Conservation (phyloP, 2,329 filamentous ascomycete genomes). For the Mycosphaerella arachidis region DNA sequence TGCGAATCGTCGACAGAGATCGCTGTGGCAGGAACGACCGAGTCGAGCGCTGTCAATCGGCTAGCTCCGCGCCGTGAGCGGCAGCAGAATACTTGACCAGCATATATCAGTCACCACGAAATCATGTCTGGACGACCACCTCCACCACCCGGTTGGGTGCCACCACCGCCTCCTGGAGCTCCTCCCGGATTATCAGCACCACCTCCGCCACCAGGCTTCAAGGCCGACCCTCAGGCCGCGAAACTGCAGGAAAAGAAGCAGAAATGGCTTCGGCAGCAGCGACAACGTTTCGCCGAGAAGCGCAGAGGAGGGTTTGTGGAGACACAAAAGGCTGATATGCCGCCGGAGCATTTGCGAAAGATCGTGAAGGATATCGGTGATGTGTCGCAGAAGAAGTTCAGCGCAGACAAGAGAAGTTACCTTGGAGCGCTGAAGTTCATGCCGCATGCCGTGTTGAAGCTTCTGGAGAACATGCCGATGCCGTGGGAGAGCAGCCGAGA, state of each 20-base stretch:
- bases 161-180: constrained; percentile 41
- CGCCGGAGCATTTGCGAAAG: constrained; percentile 94
- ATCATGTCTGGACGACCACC: constrained; percentile 58
- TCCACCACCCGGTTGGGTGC: constrained; percentile 62
- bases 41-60: constrained; percentile 4
- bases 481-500: constrained; percentile 96
- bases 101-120: constrained; percentile 6
- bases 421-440: constrained; percentile 97
- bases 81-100: constrained; percentile 13
- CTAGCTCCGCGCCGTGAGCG: constrained; percentile 24
- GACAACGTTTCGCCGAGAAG: constrained; percentile 94
- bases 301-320: constrained; percentile 94
- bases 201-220: constrained; percentile 81
- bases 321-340: constrained; percentile 98
- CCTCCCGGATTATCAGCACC: constrained; percentile 45
- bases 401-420: constrained; percentile 96
- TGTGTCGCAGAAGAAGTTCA: constrained; percentile 99
- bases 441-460: constrained; percentile 95
- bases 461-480: constrained; percentile 99
- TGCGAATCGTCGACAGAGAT: not conserved
- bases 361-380: constrained; percentile 98
- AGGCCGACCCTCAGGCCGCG: constrained; percentile 77
- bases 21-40: not conserved
- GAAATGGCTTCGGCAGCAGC: constrained; percentile 90
- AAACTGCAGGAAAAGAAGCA: constrained; percentile 99